These are phyloP conservation scores for Elsinoe ampelina DNA, from an alignment of 2,329 filamentous ascomycete genomes.

Conservation along the genomic window DNA sequence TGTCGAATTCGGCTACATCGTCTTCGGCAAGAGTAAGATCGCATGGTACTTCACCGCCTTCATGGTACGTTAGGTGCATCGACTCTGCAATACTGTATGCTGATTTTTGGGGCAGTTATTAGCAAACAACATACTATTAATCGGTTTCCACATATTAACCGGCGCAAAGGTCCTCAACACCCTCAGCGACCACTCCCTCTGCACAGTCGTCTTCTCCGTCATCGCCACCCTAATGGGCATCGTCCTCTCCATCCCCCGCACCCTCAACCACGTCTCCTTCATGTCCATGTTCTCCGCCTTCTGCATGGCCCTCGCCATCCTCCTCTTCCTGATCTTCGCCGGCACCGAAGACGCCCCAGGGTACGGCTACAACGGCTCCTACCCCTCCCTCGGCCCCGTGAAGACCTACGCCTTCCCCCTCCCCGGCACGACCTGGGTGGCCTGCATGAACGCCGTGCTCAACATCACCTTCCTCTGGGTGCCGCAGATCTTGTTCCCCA, in stretches of 20 bases:
- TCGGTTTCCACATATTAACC: constrained; percentile 43
- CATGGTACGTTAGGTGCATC: constrained; percentile 23
- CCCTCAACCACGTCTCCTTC: constrained; percentile 40
- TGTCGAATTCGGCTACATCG: constrained; percentile 42
- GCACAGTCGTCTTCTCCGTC: constrained; percentile 41
- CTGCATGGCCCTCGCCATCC: constrained; percentile 41
- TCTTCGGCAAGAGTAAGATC: constrained; percentile 35
- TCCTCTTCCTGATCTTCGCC: constrained; percentile 42
- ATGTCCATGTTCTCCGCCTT: constrained; percentile 44
- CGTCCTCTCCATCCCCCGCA: constrained; percentile 38
- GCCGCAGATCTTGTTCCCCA: constrained; percentile 44
- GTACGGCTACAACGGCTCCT: constrained; percentile 39
- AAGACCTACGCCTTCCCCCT: constrained; percentile 41
- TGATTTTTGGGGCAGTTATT: constrained; percentile 29
- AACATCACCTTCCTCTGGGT: constrained; percentile 45
- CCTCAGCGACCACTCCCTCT: constrained; percentile 39
- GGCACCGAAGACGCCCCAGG: constrained; percentile 31
- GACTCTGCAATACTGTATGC: too few relatives aligned
- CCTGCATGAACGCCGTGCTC: constrained; percentile 41
- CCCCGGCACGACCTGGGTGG: constrained; percentile 38
- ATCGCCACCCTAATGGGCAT: constrained; percentile 40
- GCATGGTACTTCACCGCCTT: constrained; percentile 39
- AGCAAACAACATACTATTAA: constrained; percentile 44
- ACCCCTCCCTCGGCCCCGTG: constrained; percentile 36
- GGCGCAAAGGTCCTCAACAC: constrained; percentile 43